A percentile compares a stretch with the other conserved stretches of the same genome.
Conservation (phyloP, 129 eudicot genomes). For the Solidago caesia region DNA sequence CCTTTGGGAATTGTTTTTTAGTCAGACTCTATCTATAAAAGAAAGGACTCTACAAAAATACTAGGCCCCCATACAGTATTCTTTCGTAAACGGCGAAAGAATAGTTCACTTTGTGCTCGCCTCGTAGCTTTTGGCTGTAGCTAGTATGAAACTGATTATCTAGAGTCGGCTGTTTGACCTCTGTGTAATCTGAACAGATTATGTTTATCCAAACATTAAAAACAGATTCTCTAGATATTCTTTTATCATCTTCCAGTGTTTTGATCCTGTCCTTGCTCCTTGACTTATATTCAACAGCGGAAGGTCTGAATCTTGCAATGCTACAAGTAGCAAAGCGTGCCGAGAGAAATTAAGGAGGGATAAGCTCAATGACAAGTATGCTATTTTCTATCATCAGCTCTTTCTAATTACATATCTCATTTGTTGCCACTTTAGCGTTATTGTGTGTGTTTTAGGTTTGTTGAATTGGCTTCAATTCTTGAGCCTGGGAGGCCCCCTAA, state of each 20-base stretch:
- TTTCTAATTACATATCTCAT: not conserved
- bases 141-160: too few relatives aligned
- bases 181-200: too few relatives aligned
- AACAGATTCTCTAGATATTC: not conserved
- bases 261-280: not conserved
- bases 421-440: not conserved
- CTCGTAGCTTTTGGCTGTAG: too few relatives aligned
- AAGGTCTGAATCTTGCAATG: conserved; percentile 63
- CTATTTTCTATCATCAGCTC: conserved; percentile 1
- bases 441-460: conserved; percentile 42
- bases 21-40: too few relatives aligned
- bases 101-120: too few relatives aligned
- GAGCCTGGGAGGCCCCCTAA: conserved; percentile 83
- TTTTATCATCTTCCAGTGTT: not conserved
- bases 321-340: conserved; percentile 87
- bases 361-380: conserved; percentile 76
- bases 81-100: too few relatives aligned
- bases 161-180: too few relatives aligned
- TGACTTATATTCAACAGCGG: conserved; percentile 42
- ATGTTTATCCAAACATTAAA: not conserved
- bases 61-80: too few relatives aligned
- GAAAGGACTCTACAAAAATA: too few relatives aligned
- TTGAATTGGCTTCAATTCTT: conserved; percentile 80
- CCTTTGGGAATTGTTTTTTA: too few relatives aligned
- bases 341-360: conserved; percentile 91